Conservation (phyloP, 495 filamentous ascomycete genomes). For the Monascus purpureus region DNA sequence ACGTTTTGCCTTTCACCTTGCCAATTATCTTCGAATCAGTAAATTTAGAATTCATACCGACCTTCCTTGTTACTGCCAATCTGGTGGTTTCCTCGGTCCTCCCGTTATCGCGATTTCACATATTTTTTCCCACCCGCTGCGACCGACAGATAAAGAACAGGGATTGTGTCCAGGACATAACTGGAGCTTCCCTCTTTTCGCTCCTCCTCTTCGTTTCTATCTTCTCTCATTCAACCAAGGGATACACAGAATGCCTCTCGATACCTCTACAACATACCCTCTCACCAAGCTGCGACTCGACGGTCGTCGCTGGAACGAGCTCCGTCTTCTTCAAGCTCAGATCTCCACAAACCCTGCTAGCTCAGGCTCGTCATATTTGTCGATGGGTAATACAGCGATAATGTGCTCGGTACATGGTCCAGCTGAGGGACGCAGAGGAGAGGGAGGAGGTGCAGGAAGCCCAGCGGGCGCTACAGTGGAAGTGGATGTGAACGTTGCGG, state of each 20-base stretch:
- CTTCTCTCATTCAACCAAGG: too few species aligned
- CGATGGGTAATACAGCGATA: conserved; percentile 93
- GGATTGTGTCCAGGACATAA: too few species aligned
- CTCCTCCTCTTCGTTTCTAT: too few species aligned
- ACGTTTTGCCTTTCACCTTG: too few species aligned
- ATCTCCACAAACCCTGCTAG: conserved; percentile 83
- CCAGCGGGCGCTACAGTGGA: conserved; percentile 46
- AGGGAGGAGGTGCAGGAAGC: conserved; percentile 29
- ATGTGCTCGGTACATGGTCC: conserved; percentile 86
- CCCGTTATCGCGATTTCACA: too few species aligned
- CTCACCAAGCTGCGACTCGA: conserved; percentile 82
- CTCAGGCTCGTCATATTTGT: conserved; percentile 79
- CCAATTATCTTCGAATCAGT: too few species aligned
- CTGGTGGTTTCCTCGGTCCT: too few species aligned
- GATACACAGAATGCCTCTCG: conserved; percentile 62
- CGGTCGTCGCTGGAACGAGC: conserved; percentile 95
- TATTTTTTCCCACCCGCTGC: too few species aligned
- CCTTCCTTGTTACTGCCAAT: too few species aligned
- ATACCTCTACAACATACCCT: conserved; percentile 69
- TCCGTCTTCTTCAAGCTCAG: conserved; percentile 76
- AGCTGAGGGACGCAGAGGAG: conserved; percentile 44
- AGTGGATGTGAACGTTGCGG: conserved; percentile 77
- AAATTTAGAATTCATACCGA: too few species aligned
- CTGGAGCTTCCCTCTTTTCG: too few species aligned
- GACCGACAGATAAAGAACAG: too few species aligned